phyloP scores from a whole-genome alignment of 176 grass and related monocot species.

The Hsuehochloa calcarea region DNA sequence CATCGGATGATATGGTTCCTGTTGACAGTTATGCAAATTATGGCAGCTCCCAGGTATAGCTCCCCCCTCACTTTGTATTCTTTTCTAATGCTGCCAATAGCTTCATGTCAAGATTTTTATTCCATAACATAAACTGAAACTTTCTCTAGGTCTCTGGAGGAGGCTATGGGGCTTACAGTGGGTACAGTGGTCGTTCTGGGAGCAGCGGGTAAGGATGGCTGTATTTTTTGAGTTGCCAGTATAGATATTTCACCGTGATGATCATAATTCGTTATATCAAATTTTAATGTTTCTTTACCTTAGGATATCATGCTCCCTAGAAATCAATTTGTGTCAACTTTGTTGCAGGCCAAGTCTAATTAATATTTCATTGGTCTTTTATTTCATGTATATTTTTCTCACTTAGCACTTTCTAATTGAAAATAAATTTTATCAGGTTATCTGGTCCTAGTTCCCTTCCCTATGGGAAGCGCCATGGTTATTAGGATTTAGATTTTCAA shows the following conservation, averaged over 20 bases:
- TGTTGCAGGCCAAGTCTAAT: not conserved
- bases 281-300: not conserved
- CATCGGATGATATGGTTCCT: slow-evolving; percentile 55
- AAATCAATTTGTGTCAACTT: not conserved
- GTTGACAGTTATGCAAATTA: slow-evolving; percentile 69
- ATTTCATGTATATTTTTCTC: not conserved
- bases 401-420: slow-evolving; percentile 21
- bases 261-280: not conserved
- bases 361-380: slow-evolving; percentile 11
- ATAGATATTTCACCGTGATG: not conserved
- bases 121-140: slow-evolving; percentile 30
- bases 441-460: slow-evolving; percentile 52
- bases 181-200: slow-evolving; percentile 62
- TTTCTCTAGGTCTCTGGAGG: slow-evolving; percentile 64
- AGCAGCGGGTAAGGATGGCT: slow-evolving; percentile 68
- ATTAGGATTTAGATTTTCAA: slow-evolving; percentile 42
- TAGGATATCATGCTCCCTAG: not conserved
- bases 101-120: slow-evolving; percentile 23
- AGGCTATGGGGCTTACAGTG: slow-evolving; percentile 74
- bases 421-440: slow-evolving; percentile 43
- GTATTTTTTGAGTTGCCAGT: not conserved
- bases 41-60: slow-evolving; percentile 69
- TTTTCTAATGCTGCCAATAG: not conserved
- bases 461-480: slow-evolving; percentile 68
- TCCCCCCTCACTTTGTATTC: slow-evolving; percentile 15